Conservation (phyloP, 1,284 basidiomycete species). For the Cryptococcus sp. region DNA sequence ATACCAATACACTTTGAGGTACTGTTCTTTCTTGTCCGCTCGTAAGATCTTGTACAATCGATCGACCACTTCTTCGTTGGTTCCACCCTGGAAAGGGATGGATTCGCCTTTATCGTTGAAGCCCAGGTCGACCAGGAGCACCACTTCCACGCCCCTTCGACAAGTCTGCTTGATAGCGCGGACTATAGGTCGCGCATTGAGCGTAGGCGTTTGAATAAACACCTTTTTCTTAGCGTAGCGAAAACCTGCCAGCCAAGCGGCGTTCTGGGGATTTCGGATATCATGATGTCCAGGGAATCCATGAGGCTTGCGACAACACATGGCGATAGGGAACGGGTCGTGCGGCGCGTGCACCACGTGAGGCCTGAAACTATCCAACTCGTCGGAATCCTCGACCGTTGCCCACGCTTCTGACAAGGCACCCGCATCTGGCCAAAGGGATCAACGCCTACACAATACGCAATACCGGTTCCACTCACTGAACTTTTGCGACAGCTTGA, state of each 20-base stretch:
- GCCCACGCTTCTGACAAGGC: conserved; percentile 55
- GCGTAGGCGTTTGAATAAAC: conserved; percentile 77
- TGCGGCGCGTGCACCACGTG: conserved; percentile 63
- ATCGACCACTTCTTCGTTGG: conserved; percentile 72
- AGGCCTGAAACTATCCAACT: conserved; percentile 58
- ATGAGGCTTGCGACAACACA: conserved; percentile 69
- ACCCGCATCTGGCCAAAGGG: conserved; percentile 47
- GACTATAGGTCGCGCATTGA: conserved; percentile 70
- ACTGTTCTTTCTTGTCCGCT: conserved; percentile 57
- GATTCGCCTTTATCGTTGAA: conserved; percentile 67
- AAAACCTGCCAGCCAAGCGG: conserved; percentile 73
- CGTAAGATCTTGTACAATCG: conserved; percentile 63
- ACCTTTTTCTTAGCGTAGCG: conserved; percentile 66
- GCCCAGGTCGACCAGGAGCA: conserved; percentile 65
- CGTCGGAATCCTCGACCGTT: conserved; percentile 56
- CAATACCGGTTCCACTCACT: conserved; percentile 30
- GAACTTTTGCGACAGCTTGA: conserved; percentile 50
- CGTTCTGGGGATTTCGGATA: conserved; percentile 68
- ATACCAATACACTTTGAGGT: conserved; percentile 68
- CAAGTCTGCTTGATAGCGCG: conserved; percentile 67
- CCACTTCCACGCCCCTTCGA: conserved; percentile 66
- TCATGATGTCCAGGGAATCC: conserved; percentile 58
- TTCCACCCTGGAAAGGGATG: conserved; percentile 76
- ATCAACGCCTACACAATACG: neutral
- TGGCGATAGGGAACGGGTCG: conserved; percentile 68